These are phyloP conservation scores for Trichoderma sp. DNA, from an alignment of 2,329 filamentous ascomycete genomes.

Conservation along the genomic window DNA sequence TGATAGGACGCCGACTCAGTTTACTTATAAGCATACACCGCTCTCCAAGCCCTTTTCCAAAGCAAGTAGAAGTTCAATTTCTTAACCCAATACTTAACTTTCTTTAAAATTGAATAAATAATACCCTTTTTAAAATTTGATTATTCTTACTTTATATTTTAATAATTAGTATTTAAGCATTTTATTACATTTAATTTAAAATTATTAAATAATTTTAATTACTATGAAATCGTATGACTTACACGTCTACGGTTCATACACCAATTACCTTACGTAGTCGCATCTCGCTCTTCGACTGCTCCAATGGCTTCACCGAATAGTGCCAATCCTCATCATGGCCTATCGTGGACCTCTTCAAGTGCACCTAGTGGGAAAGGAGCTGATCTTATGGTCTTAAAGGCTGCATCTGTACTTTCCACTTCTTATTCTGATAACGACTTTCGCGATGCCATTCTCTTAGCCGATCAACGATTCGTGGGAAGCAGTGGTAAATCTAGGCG, in stretches of 20 bases:
- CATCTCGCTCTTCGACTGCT: background rate
- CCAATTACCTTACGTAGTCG: background rate
- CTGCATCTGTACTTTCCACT: constrained; percentile 82
- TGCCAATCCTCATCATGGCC: background rate
- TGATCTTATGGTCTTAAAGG: constrained; percentile 73
- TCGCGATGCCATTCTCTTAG: constrained; percentile 74
- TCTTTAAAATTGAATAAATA: background rate
- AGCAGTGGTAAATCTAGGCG: constrained; percentile 80
- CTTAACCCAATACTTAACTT: no score
- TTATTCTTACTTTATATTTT: background rate
- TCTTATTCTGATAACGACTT: constrained; percentile 94
- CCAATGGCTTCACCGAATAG: background rate
- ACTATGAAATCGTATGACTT: background rate
- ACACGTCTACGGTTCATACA: background rate
- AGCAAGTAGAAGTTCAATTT: no score
- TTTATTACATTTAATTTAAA: background rate
- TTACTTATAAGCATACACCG: no score
- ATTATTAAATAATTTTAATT: background rate
- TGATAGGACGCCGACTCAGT: no score
- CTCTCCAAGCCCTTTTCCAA: no score
- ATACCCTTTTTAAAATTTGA: background rate
- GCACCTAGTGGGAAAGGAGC: constrained; percentile 41
- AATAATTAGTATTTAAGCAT: background rate
- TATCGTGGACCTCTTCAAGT: background rate
- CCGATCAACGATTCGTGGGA: constrained; percentile 69